phyloP scores from a whole-genome alignment of 1,284 basidiomycete genomes.

The Cryptococcus sp. region DNA sequence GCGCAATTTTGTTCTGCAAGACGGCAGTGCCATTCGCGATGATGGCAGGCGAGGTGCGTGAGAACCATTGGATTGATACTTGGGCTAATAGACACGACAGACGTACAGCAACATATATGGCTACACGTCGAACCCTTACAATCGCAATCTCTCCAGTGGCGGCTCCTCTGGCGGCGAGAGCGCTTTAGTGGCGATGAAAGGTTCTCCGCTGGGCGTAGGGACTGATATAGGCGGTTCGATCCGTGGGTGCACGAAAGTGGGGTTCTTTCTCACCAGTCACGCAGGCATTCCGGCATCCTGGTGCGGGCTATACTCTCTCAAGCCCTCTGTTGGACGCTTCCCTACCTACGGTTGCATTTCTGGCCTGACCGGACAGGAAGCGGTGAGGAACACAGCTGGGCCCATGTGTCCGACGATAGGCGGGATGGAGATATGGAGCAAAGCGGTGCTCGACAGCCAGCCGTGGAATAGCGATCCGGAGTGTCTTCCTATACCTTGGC shows the following conservation, averaged over 20 bases:
- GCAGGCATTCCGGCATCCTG: slow-evolving; percentile 39
- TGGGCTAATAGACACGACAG: slow-evolving; percentile 18
- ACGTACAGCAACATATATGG: slow-evolving; percentile 25
- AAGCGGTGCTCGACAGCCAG: slow-evolving; percentile 11
- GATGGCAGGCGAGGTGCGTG: no score
- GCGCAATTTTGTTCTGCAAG: slow-evolving; percentile 20
- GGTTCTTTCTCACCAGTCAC: slow-evolving; percentile 61
- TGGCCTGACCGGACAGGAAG: slow-evolving; percentile 17
- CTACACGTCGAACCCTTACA: slow-evolving; percentile 24
- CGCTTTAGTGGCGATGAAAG: slow-evolving; percentile 62
- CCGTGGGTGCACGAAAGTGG: slow-evolving; percentile 55
- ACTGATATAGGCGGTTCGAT: slow-evolving; percentile 53
- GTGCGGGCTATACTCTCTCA: slow-evolving; percentile 17
- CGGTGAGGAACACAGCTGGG: slow-evolving; percentile 10
- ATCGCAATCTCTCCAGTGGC: slow-evolving; percentile 55
- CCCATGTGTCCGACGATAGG: slow-evolving; percentile 15
- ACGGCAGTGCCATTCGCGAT: no score
- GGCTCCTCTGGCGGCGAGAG: slow-evolving; percentile 68
- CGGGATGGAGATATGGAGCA: slow-evolving; percentile 16
- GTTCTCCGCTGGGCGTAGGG: slow-evolving; percentile 61
- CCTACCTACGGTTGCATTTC: slow-evolving; percentile 13
- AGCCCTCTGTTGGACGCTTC: slow-evolving; percentile 16
- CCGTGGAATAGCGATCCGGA: slow-evolving; percentile 21
- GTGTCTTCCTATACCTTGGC: slow-evolving; percentile 18
- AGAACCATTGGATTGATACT: no score